Evolutionary conservation across 495 filamentous ascomycete genomes (phyloP), one percentile per base, ranked within the genome.

Genomic region (Hapsidospora chrysogenum): DNA sequence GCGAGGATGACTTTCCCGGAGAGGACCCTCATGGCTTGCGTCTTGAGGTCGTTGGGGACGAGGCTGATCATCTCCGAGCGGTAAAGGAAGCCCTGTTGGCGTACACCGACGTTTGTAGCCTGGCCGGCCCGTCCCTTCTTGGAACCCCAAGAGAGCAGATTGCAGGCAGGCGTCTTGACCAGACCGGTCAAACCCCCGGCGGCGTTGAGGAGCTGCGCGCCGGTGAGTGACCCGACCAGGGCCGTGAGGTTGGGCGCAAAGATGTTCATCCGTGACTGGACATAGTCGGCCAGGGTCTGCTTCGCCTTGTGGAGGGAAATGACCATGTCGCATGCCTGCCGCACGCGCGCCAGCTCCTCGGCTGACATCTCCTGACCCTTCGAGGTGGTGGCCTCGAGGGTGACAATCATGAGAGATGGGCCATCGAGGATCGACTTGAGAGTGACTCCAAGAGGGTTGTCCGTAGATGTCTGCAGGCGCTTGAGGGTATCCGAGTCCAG

Each of bases 171-270:
- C 3, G 86, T 82, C 46, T 92, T 87, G 16, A 85, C 83, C 19
- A 97, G 72, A 37, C 85, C 85, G 4, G 73, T 78, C 17, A 97
- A 57, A 15, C 89, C 89, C 43, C 89, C 92, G 1, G 82, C 75
- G 40, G 81, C 83, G 54, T 95, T 97, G 41, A 97, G 80, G 17
- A 97, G 72, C 58, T 95, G 89, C 16, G 89, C 92, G 17, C 92
- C 87, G 7, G 86, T 95, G n/a, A 93, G 68, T 2, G 87, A 85
- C 29, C 92, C 89, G 37, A 97, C 78, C 20, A 97, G 69, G 13
- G 74, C 75, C n/a, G 92, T 92, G 23, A 95, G 61, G 45, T 97
- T 97, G 7, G 89, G 89, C 9, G 92, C 89, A 47, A 94, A 95
- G 31, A 92, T 68, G 44, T 74, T 87, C 82, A 97, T 95, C 40